Evolutionary conservation across 164 flowering plant genomes (phyloP), one percentile per base, ranked within the genome.

Genomic region (Santalum album): DNA sequence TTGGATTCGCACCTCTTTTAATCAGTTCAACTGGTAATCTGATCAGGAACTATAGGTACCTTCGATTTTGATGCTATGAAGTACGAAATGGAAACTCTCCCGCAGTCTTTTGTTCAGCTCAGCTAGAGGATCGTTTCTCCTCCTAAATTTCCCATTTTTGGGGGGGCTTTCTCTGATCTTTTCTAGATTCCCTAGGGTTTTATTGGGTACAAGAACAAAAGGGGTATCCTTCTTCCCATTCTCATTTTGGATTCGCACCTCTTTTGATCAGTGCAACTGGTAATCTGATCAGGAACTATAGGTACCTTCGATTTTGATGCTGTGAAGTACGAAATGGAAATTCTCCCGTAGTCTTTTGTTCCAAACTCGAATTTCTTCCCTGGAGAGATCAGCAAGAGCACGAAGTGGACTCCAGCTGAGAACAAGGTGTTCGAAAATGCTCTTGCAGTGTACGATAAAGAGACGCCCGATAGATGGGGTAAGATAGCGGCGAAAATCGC

Each of bases 391-490:
- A 51, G 57, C 51, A 66, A 47, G 62, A 65, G 56, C 58, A 59
- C 74, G 2, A 69, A 44, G 29, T 83, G 90, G 90, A 83, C 81
- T 1, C 63, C 64, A 0, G 81, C 71, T 11, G 90, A 83, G 73
- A 81, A 83, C 79, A 83, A 81, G 55, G 50, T 63, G 55, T 83
- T 83, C 51, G 90, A 83, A 56, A 73, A 78, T 42, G 82, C 84
- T 1, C 72, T 83, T 2, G 90, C 90, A 0, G 53, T 71, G 5
- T 64, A 63, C 64, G 90, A 78, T 34, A 71, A 73, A 51, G 77
- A 81, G 10, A 66, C 81, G 19, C 86, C 84, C 2, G 84, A 83
- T 42, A 57, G 84, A 25, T 83, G 86, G 86, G 71, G 66, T 6
- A 75, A 63, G 53, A 82, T 83, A 25, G 90, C 90, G 1, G 75